phyloP scores from a whole-genome alignment of 192 early-diverging fungal species.

The Lobosporangium transversale region DNA sequence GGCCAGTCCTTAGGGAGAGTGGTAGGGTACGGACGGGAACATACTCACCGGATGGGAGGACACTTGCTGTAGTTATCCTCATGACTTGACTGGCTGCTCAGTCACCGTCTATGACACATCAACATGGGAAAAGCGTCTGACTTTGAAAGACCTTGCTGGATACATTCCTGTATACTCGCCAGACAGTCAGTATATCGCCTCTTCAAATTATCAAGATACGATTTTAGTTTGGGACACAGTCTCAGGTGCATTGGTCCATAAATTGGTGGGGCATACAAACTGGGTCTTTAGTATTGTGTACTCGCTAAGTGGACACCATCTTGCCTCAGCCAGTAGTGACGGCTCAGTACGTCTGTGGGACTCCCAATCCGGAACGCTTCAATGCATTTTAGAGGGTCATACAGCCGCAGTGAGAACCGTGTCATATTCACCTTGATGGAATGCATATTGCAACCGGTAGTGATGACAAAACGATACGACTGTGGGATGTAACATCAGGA shows the following conservation, averaged over 20 bases:
- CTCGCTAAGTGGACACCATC: neutral
- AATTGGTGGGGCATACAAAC: slow-evolving; percentile 1
- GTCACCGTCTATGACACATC: too few species aligned
- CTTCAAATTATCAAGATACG: slow-evolving; percentile 1
- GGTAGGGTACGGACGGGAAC: too few species aligned
- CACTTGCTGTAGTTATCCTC: too few species aligned
- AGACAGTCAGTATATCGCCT: neutral
- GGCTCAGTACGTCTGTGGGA: slow-evolving; percentile 9
- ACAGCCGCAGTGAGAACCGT: too few species aligned
- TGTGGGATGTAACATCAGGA: slow-evolving; percentile 10
- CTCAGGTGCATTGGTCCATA: neutral
- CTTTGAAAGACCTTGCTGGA: too few species aligned
- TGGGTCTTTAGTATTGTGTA: neutral
- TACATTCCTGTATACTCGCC: slow-evolving; percentile 8
- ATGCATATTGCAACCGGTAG: slow-evolving; percentile 1
- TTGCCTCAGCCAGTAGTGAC: slow-evolving; percentile 11
- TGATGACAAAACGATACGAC: slow-evolving; percentile 3
- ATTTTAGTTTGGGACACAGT: slow-evolving; percentile 7
- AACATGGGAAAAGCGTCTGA: too few species aligned
- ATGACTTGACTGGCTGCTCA: too few species aligned
- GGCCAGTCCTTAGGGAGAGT: too few species aligned
- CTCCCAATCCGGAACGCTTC: neutral
- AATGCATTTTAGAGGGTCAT: neutral
- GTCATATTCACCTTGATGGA: neutral
- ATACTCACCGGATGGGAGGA: too few species aligned